Evolutionary conservation across 257 asterid genomes (phyloP), one percentile per base, ranked within the genome.

Genomic region (Perilla frutescens): DNA sequence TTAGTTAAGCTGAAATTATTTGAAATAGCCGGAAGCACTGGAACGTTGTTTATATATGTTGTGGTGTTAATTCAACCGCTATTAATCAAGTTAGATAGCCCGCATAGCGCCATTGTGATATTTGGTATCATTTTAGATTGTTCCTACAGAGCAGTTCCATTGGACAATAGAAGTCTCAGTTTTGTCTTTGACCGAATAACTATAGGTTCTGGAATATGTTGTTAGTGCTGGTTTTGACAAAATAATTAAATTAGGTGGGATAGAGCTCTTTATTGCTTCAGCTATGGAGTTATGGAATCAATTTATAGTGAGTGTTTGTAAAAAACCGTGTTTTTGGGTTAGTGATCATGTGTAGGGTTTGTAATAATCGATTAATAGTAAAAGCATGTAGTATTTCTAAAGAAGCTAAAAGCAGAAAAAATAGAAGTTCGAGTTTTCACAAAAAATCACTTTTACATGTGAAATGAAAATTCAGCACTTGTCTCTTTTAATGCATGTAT

Each of bases 21-120:
- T 69, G 53, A 66, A 62, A 60, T 70, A 65, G 71, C 37, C 57
- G 78, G n/a, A 71, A 68, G 31, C 50, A 11, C 39, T 37, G 65
- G 49, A 1, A 32, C 6, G 7, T 26, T 6, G 40, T 15, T 39
- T 3, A 15, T 57, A 4, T 58, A 2, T 40, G 62, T 32, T 32
- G 8, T 15, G 49, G 75, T 57, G 12, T 5, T 47, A 44, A 5
- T 44, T 39, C 55, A 20, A 11, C 47, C 34, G 68, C 12, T 72
- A 1, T 48, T 45, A n/a, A 45, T 72, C 65, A 26, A 65, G 66
- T 50, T 71, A n/a, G 49, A 39, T 43, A 8, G 26, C 51, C 53
- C 4, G 20, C 71, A 63, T 13, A 53, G 39, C 1, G 29, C 55
- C 55, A 6, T 62, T 40, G 62, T 53, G 10, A 32, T 63, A 31